Base-by-base conservation (phyloP, 352 stramenopile species). In the Blastocystis sp. region DNA sequence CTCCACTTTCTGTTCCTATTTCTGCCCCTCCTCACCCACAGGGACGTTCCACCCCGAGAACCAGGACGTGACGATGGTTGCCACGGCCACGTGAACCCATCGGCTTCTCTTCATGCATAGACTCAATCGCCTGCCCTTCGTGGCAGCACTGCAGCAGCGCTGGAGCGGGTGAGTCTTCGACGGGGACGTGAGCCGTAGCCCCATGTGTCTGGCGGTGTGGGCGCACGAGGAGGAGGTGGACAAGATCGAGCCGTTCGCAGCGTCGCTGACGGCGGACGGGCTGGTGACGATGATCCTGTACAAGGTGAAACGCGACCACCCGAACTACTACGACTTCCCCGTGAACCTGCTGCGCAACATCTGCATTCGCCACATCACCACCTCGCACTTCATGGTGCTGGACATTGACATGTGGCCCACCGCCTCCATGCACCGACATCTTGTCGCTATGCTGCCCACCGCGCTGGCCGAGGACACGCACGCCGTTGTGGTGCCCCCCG, bases 321-420 rank as follows among this genome's bases (percentile, higher is more conserved):
- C 34, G 9, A 48, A 66, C 24, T 70, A 70, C 54, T 69, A 84
- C 61, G 74, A 84, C 34, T 84, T 84, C 74, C 78, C 78, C 19
- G 52, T 88, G 4, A 88, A 88, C 34, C 42, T 57, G 34, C 63
- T 88, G 24, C 78, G 78, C 4, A 88, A 88, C 52, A 21, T 88
- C 11, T 76, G 64, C 60, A 88, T 88, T 78, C 78, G 78, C 40
- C 24, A 88, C 21, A 66, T 88, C 54, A 57, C 60, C 24, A 88
- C 78, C 2, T 79, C 64, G 28, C 78, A 88, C n/a, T 88, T 88
- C 61, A 52, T 76, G 57, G 42, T 71, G 9, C 52, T 79, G 19
- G 78, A 88, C 28, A 28, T 88, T 42, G 78, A 88, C 52, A 88
- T 88, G 78, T 88, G 78, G 78, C 78, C 78, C 6, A 84, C 74